These are phyloP conservation scores for Serendipita vermifera DNA, from an alignment of 768 basidiomycete species.

Conservation along the genomic window DNA sequence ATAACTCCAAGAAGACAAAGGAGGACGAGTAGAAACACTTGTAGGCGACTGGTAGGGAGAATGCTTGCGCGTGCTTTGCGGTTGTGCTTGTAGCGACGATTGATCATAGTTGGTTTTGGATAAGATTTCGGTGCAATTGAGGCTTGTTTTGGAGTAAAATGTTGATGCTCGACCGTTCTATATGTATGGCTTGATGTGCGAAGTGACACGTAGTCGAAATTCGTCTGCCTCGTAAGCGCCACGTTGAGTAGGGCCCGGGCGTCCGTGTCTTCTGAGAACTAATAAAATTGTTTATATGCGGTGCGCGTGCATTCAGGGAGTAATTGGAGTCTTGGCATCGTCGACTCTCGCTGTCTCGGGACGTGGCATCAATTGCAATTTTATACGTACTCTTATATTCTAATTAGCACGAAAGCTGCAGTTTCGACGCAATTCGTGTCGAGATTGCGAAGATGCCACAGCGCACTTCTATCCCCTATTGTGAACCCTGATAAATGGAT, in stretches of 20 bases:
- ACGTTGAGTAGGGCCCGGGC: too few relatives aligned
- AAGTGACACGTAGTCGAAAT: conserved; percentile 1
- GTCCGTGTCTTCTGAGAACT: too few relatives aligned
- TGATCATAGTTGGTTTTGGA: not conserved
- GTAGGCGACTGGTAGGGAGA: not conserved
- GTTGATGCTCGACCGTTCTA: not conserved
- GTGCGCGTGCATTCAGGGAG: too few relatives aligned
- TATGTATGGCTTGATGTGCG: not conserved
- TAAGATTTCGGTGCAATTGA: too few relatives aligned
- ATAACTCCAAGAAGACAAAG: not conserved
- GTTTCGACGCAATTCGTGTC: too few relatives aligned
- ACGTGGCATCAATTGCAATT: too few relatives aligned
- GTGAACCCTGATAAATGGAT: not conserved
- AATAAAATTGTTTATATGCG: too few relatives aligned
- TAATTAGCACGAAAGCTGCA: too few relatives aligned
- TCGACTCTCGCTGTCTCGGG: too few relatives aligned
- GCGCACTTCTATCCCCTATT: not conserved
- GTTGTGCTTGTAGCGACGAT: not conserved
- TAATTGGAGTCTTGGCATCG: too few relatives aligned
- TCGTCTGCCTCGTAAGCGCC: not conserved
- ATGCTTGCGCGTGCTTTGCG: not conserved
- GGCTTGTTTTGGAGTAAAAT: too few relatives aligned
- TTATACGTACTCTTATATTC: too few relatives aligned
- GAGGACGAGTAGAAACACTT: not conserved
- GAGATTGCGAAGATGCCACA: not conserved